phyloP scores from a whole-genome alignment of 805 yeast genomes.

The Suhomyces prunicola region DNA sequence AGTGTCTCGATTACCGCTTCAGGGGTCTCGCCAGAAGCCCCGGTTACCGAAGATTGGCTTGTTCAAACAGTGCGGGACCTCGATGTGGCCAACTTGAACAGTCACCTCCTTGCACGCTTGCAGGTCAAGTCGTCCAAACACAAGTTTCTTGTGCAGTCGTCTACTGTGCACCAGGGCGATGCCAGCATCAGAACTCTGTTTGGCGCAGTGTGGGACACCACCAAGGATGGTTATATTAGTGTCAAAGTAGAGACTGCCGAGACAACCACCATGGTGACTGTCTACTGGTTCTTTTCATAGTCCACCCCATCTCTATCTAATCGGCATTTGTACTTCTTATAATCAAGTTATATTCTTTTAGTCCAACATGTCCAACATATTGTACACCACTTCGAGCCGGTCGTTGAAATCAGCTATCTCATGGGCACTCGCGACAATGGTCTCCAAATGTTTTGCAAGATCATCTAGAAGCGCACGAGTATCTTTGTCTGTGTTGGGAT shows the following conservation, averaged over 20 bases:
- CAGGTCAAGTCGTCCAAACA: slow-evolving; percentile 48
- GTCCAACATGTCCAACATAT: slow-evolving; percentile 11
- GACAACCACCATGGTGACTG: slow-evolving; percentile 2
- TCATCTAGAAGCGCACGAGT: slow-evolving; percentile 13
- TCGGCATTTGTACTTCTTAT: not conserved
- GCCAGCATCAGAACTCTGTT: slow-evolving; percentile 32
- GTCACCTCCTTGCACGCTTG: slow-evolving; percentile 25
- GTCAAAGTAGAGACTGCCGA: slow-evolving; percentile 19
- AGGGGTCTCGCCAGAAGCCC: slow-evolving; percentile 15
- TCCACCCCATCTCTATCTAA: not conserved
- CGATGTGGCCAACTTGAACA: not conserved
- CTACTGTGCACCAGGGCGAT: slow-evolving; percentile 27
- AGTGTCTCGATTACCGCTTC: not conserved
- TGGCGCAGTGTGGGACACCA: slow-evolving; percentile 57
- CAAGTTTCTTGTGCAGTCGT: slow-evolving; percentile 51
- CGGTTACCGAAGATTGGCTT: slow-evolving; percentile 17
- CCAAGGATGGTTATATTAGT: slow-evolving; percentile 52
- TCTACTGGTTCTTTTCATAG: not conserved
- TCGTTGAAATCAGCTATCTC: slow-evolving; percentile 11
- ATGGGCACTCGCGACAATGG: slow-evolving; percentile 12
- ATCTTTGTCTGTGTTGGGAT: slow-evolving; percentile 14
- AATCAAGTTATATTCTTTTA: not conserved
- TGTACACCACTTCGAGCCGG: slow-evolving; percentile 14
- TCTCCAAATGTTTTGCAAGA: slow-evolving; percentile 14
- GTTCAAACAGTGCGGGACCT: slow-evolving; percentile 8